phyloP scores from a whole-genome alignment of 1,139 yeast genomes.

The Scheffersomyces illinoinensis region DNA sequence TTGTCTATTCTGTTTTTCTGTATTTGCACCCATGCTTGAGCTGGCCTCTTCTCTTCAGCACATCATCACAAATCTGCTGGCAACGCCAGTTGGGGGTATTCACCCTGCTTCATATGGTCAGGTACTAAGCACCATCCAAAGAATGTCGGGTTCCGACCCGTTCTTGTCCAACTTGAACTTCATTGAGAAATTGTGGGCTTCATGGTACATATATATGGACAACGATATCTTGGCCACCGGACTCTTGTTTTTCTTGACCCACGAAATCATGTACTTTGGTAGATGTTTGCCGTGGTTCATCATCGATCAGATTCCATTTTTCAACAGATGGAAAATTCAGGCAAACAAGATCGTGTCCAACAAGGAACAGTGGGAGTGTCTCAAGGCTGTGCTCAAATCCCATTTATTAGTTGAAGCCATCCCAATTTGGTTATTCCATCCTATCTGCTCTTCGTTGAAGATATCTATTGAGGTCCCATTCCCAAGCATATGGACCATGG shows the following conservation, averaged over 20 bases:
- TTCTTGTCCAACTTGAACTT: conserved; percentile 20
- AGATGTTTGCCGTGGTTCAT: conserved; percentile 85
- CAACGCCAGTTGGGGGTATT: neutral
- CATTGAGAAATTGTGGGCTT: conserved; percentile 72
- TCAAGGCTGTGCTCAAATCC: conserved; percentile 76
- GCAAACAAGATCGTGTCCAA: conserved; percentile 74
- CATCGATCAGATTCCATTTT: conserved; percentile 73
- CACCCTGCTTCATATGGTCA: neutral
- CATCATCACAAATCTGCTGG: neutral
- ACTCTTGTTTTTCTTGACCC: conserved; percentile 66
- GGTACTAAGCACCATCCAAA: conserved; percentile 8
- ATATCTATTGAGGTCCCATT: conserved; percentile 80
- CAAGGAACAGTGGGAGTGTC: conserved; percentile 89
- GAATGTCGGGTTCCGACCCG: conserved; percentile 7
- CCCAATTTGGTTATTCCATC: conserved; percentile 96
- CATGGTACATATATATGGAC: conserved; percentile 71
- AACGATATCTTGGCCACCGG: conserved; percentile 87
- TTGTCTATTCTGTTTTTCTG: neutral
- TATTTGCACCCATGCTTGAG: neutral
- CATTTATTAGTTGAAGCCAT: conserved; percentile 91
- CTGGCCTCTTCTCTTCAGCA: neutral
- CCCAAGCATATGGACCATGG: conserved; percentile 62
- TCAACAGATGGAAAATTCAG: conserved; percentile 79
- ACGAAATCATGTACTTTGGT: conserved; percentile 81
- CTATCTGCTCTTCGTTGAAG: conserved; percentile 75